Evolutionary conservation across 768 basidiomycete genomes (phyloP).

Genomic region (Lyophyllum semitale): DNA sequence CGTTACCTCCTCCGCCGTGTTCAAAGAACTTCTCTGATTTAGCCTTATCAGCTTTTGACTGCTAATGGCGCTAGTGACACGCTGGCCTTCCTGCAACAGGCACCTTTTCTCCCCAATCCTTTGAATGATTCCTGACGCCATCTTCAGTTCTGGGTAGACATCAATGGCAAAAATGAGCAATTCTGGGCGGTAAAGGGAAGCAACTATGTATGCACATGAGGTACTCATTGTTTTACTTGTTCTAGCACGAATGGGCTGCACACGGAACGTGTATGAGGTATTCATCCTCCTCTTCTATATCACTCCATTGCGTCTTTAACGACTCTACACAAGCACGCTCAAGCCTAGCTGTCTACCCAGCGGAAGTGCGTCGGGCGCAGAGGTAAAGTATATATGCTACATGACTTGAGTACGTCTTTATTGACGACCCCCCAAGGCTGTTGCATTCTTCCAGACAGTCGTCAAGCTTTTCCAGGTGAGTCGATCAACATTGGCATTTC

Average conservation of each 20-base stretch:
- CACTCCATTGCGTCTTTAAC: neutral
- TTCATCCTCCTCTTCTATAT: neutral
- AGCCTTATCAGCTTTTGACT: slow-evolving; percentile 47
- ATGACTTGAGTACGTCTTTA: neutral
- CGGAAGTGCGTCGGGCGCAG: slow-evolving; percentile 60
- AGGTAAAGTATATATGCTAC: slow-evolving; percentile 37
- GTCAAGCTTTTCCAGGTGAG: slow-evolving; percentile 59
- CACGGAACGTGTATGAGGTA: slow-evolving; percentile 66
- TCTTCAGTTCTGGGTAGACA: slow-evolving; percentile 60
- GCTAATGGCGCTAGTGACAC: slow-evolving; percentile 61
- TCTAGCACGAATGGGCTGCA: slow-evolving; percentile 68
- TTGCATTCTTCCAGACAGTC: slow-evolving; percentile 62
- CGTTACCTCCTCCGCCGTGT: slow-evolving; percentile 1
- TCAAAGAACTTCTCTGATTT: slow-evolving; percentile 19
- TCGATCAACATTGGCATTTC: slow-evolving; percentile 28
- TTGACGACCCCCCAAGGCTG: slow-evolving; percentile 44
- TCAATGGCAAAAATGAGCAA: slow-evolving; percentile 55
- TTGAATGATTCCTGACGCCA: neutral
- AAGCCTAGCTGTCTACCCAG: slow-evolving; percentile 56
- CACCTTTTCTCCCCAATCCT: slow-evolving; percentile 12
- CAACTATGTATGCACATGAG: neutral
- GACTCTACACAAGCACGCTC: slow-evolving; percentile 53
- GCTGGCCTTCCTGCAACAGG: slow-evolving; percentile 56
- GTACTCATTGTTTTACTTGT: slow-evolving; percentile 1
- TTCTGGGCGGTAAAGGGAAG: slow-evolving; percentile 63